phyloP scores from a whole-genome alignment of 306 rosid species.

The Delonix regia region DNA sequence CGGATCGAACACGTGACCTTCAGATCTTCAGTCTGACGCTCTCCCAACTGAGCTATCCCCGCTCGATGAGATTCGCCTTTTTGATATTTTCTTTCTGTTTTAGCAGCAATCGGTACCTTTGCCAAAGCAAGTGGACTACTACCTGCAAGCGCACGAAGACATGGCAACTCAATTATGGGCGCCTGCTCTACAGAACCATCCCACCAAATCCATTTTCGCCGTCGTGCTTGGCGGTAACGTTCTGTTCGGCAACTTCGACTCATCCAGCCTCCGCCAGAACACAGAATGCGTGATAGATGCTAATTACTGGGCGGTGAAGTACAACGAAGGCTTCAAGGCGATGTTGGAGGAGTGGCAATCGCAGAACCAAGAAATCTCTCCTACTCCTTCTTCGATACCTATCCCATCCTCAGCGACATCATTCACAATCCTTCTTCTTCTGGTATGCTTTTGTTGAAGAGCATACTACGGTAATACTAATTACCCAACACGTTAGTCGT shows the following conservation, averaged over 20 bases:
- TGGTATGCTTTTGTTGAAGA: slow-evolving; percentile 49
- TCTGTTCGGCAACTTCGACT: slow-evolving; percentile 56
- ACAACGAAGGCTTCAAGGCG: slow-evolving; percentile 53
- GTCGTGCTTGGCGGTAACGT: slow-evolving; percentile 86
- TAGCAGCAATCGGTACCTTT: slow-evolving; percentile 56
- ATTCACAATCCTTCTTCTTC: slow-evolving; percentile 48
- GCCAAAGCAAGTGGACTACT: slow-evolving; percentile 59
- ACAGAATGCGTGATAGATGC: slow-evolving; percentile 57
- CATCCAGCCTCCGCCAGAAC: slow-evolving; percentile 38
- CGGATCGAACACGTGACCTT: neutral
- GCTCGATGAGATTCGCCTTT: no score
- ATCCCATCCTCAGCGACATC: slow-evolving; percentile 44
- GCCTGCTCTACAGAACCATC: slow-evolving; percentile 39
- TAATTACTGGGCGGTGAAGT: slow-evolving; percentile 44
- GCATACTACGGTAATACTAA: no score
- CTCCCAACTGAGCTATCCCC: no score
- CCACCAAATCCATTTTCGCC: slow-evolving; percentile 62
- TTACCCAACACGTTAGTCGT: no score
- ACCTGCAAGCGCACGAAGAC: slow-evolving; percentile 37
- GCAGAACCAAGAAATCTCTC: slow-evolving; percentile 45
- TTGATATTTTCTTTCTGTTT: neutral
- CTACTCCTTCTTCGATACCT: slow-evolving; percentile 72
- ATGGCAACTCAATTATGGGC: slow-evolving; percentile 44
- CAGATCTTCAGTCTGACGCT: neutral
- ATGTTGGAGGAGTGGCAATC: slow-evolving; percentile 50